Conservation (phyloP, 2,329 filamentous ascomycete genomes). For the Gnomoniopsis smithogilvyi region DNA sequence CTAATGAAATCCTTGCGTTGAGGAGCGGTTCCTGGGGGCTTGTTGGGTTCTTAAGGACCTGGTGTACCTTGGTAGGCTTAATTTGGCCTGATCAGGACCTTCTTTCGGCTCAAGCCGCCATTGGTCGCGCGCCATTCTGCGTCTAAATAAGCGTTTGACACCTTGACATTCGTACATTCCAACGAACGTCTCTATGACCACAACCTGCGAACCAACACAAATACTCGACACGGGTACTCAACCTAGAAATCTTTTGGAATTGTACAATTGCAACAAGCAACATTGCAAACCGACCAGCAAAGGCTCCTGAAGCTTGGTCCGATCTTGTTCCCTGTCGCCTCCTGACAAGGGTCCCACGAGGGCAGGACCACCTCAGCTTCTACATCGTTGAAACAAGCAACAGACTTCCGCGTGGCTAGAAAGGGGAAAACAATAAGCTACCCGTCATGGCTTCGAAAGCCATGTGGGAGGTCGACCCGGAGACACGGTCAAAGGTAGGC, state of each 20-base stretch:
- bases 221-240: background rate
- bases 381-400: background rate
- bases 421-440: conserved; percentile 1
- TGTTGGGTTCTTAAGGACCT: background rate
- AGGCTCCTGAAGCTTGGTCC: background rate
- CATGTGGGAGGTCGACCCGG: conserved; percentile 99
- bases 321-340: conserved; percentile 3
- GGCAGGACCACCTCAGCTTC: background rate
- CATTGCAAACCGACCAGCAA: background rate
- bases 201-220: background rate
- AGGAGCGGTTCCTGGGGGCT: too few species aligned
- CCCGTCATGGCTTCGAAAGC: conserved; percentile 62
- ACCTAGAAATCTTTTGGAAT: background rate
- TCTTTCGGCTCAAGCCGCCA: conserved; percentile 2
- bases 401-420: background rate
- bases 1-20: too few species aligned
- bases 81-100: background rate
- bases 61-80: background rate
- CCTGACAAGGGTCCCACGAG: conserved; percentile 14
- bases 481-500: conserved; percentile 86
- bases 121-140: conserved; percentile 2
- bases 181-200: background rate
- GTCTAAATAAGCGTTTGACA: background rate
- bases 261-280: background rate
- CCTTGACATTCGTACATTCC: background rate